Evolutionary conservation across 345 rosid genomes (phyloP), one percentile per base, ranked within the genome.

Genomic region (Citrus australasica): DNA sequence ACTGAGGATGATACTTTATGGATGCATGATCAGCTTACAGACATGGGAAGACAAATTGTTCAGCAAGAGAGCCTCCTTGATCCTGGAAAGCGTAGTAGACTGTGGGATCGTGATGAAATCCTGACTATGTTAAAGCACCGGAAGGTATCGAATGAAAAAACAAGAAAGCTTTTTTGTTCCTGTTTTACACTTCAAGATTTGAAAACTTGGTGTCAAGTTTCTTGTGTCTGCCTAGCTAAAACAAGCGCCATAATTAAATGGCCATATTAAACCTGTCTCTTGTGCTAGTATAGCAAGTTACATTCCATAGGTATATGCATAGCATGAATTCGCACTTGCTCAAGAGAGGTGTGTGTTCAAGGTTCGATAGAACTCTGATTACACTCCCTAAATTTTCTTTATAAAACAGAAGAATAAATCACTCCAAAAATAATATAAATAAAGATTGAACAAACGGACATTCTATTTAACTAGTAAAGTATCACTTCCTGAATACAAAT

Each of bases 21-120:
- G 93, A 88, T 90, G 91, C 98, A 94, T 77, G 97, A 94, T 84
- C 94, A 86, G 71, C 81, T 94, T 35, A 84, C 83, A 59, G 95
- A 94, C 75, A 94, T 94, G 98, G 98, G 91, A 73, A 86, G 89
- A 75, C 87, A 90, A 76, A 86, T 92, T 19, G 91, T 80, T 51
- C 80, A 17, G 10, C 46, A 58, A 22, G 88, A 85, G 73, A 71
- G 2, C 53, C 42, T 22, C 7, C 30, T 1, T 0, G 81, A 84
- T 76, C 88, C 87, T 37, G 79, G 88, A 67, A 77, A 66, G 84
- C 85, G 87, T 5, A 94, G 92, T 73, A 85, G 98, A 84, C 78
- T 94, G 32, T 91, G 90, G 95, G 88, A 90, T 72, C 86, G 71
- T 4, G n/a, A 66, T n/a, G 93, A 91, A 63, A 89, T 90, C 62